phyloP scores from a whole-genome alignment of 2,329 filamentous ascomycete species.

The Clonostachys rosea region DNA sequence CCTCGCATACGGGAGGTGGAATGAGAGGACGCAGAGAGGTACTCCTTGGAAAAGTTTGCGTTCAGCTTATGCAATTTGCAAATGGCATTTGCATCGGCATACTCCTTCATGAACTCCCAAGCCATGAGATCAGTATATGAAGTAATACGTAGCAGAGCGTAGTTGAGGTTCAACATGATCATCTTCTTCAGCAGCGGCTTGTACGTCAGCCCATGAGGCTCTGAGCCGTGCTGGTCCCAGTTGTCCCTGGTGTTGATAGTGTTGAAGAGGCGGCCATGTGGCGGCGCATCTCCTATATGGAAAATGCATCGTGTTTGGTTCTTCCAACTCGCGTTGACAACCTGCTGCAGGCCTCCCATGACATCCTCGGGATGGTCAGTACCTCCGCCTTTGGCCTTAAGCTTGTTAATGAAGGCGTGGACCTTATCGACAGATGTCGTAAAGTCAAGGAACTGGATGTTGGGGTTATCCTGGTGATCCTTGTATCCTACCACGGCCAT shows the following conservation, averaged over 20 bases:
- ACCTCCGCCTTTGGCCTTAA: conserved; percentile 11
- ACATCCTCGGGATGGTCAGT: conserved; percentile 26
- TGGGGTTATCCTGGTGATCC: conserved; percentile 15
- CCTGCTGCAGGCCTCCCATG: conserved; percentile 21
- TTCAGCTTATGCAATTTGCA: neutral
- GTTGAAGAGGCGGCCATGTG: conserved; percentile 3
- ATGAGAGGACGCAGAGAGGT: too few relatives aligned
- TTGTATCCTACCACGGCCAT: conserved; percentile 28
- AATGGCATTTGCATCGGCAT: neutral
- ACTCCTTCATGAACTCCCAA: neutral
- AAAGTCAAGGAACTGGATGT: neutral
- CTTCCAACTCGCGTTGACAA: conserved; percentile 22
- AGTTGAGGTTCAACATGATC: neutral
- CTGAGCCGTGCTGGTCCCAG: neutral
- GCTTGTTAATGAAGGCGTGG: neutral
- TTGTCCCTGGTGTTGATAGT: too few relatives aligned
- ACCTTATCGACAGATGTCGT: neutral
- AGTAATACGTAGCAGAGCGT: neutral
- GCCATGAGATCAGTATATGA: neutral
- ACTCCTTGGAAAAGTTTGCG: too few relatives aligned
- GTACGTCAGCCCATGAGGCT: neutral
- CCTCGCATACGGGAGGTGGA: too few relatives aligned
- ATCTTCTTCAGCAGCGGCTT: neutral
- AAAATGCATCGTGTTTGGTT: conserved; percentile 19
- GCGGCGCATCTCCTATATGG: conserved; percentile 8